phyloP scores from a whole-genome alignment of 2,329 filamentous ascomycete species.

The Talaromyces piceae region DNA sequence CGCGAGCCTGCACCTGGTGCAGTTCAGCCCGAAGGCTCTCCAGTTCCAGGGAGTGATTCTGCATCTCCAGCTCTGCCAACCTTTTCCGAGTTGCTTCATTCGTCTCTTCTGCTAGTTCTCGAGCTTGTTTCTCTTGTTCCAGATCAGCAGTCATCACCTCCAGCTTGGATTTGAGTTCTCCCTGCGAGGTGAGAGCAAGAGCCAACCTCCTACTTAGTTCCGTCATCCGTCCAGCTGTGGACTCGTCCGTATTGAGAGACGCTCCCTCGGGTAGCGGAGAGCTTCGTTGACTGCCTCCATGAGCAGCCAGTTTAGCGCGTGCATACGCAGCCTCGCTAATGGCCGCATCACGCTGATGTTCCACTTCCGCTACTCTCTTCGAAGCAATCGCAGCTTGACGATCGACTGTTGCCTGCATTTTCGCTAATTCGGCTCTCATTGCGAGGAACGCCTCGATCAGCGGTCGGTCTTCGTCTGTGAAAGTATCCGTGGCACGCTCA shows the following conservation, averaged over 20 bases:
- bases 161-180: slow-evolving; percentile 69
- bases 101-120: slow-evolving; percentile 82
- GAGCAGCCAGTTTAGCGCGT: slow-evolving; percentile 83
- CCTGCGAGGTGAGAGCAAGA: slow-evolving; percentile 68
- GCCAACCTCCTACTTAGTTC: slow-evolving; percentile 80
- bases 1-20: slow-evolving; percentile 67
- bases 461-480: slow-evolving; percentile 86
- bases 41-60: slow-evolving; percentile 74
- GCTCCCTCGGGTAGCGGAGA: slow-evolving; percentile 44
- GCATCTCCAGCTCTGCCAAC: slow-evolving; percentile 73
- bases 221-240: slow-evolving; percentile 54
- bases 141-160: slow-evolving; percentile 64
- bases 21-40: slow-evolving; percentile 80
- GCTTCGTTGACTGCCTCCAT: slow-evolving; percentile 59
- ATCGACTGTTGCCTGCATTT: slow-evolving; percentile 84
- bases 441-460: slow-evolving; percentile 84
- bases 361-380: slow-evolving; percentile 84
- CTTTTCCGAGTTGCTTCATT: slow-evolving; percentile 73
- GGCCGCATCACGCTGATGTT: slow-evolving; percentile 90
- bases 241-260: slow-evolving; percentile 51
- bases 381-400: slow-evolving; percentile 79
- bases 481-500: slow-evolving; percentile 65
- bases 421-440: slow-evolving; percentile 82
- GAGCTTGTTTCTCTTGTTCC: slow-evolving; percentile 70
- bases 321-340: slow-evolving; percentile 92